Evolutionary conservation across 129 eudicot genomes (phyloP), one percentile per base, ranked within the genome.

Genomic region (Centella asiatica): DNA sequence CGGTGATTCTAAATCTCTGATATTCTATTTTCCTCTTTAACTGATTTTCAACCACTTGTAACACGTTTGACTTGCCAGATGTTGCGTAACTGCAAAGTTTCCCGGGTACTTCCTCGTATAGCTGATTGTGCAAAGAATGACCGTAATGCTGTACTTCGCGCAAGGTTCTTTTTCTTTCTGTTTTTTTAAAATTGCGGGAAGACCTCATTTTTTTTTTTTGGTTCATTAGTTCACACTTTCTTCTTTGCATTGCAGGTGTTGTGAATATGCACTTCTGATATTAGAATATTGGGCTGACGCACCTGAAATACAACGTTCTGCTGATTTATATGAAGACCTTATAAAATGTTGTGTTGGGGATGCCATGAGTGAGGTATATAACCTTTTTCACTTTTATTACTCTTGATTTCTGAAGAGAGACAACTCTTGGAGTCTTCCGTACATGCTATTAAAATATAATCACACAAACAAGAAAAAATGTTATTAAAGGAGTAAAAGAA

Each of bases 251-350:
- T 69, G 44, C 74, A 92, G 99, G 73, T 92, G 99, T 71, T 87
- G 96, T 63, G 99, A 92, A 49, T 92, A 92, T 80, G 99, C 96
- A 25, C 88, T 92, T 69, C 73, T 92, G 67, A 78, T 92, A 27
- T 77, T 92, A 31, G 96, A 92, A 70, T 73, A 85, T 37, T 92
- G 99, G 99, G 83, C 99, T 69, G 99, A 87, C 78, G 99, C 90
- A 42, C 95, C 96, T 69, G 99, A 92, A 81, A 85, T 92, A 62
- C 99, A 87, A 60, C 92, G 99, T 45, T 77, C 95, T 19, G 96
- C 99, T 61, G 99, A 92, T 58, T 78, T 87, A 8, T 92, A 92
- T 72, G 99, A 92, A 78, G 96, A 87, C 76, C 89, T 92, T 37
- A 87, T 87, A 32, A 84, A 83, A 64, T 82, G 95, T 54, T 87